A percentile compares a stretch with the other conserved stretches of the same genome.
Evolutionary conservation across 2,329 filamentous ascomycete genomes (phyloP).

Genomic region (Pyrenochaeta sp.): DNA sequence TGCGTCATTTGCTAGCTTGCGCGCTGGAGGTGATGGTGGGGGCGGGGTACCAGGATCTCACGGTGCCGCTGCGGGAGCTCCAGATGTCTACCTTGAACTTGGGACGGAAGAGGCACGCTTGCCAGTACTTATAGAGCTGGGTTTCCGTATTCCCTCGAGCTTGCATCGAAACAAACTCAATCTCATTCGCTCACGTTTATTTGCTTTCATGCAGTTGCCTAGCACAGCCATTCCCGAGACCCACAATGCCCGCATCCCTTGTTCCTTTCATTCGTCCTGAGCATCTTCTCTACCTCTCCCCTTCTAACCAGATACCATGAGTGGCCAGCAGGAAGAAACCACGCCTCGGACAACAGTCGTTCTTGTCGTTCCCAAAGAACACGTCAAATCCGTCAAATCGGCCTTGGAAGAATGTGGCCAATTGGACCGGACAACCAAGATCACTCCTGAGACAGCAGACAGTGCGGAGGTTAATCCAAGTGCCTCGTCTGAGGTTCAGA

Average conservation of each 20-base stretch:
- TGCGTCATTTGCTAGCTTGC: slow-evolving; percentile 16
- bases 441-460: slow-evolving; percentile 14
- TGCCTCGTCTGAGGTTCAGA: neutral
- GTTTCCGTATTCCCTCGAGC: too few species aligned
- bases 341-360: slow-evolving; percentile 3
- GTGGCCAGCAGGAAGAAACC: neutral
- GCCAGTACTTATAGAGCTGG: too few species aligned
- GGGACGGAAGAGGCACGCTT: too few species aligned
- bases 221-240: neutral
- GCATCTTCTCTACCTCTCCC: neutral
- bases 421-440: slow-evolving; percentile 41
- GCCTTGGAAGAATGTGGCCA: slow-evolving; percentile 40
- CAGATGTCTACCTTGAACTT: too few species aligned
- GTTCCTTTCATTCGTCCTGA: neutral
- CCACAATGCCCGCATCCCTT: neutral
- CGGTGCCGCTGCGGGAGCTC: too few species aligned
- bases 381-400: slow-evolving; percentile 51
- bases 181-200: too few species aligned
- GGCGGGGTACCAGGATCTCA: too few species aligned
- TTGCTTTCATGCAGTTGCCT: slow-evolving; percentile 2
- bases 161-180: too few species aligned
- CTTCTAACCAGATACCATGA: neutral
- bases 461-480: neutral
- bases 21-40: slow-evolving; percentile 23
- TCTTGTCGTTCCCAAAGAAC: slow-evolving; percentile 38